Percentiles rank a stretch among this genome's conserved stretches.
Evolutionary conservation across 805 yeast genomes (phyloP).

Genomic region (Ogataea paradorogensis): DNA sequence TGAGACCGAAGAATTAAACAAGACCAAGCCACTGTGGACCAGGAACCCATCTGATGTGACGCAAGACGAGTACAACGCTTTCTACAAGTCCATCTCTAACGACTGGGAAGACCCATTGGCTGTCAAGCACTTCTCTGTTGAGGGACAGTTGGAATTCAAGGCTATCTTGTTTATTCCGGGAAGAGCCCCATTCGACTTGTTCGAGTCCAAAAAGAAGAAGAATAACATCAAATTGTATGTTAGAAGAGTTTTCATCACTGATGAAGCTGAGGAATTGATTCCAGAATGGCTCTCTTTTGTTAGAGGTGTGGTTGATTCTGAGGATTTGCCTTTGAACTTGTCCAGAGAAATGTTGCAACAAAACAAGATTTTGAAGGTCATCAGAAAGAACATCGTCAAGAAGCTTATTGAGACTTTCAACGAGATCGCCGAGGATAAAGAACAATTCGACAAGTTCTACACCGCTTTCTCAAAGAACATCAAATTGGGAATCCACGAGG

Average conservation of each 20-base stretch:
- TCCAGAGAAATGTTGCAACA: conserved; percentile 99
- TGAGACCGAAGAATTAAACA: conserved; percentile 97
- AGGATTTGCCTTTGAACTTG: conserved; percentile 98
- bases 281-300: conserved; percentile 99
- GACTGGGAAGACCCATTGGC: conserved; percentile 99
- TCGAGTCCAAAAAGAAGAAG: conserved; percentile 99
- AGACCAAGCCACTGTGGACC: conserved; percentile 99
- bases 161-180: conserved; percentile 97
- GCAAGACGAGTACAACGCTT: conserved; percentile 97
- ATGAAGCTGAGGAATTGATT: conserved; percentile 97
- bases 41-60: conserved; percentile 97
- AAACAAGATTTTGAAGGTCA: conserved; percentile 98
- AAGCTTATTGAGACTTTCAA: conserved; percentile 97
- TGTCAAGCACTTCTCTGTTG: conserved; percentile 98
- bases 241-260: conserved; percentile 99
- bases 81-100: conserved; percentile 98
- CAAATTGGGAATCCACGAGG: conserved; percentile 99
- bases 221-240: conserved; percentile 97
- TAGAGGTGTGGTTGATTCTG: conserved; percentile 99
- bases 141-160: conserved; percentile 99
- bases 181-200: conserved; percentile 98
- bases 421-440: conserved; percentile 98
- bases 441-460: conserved; percentile 98
- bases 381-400: conserved; percentile 98
- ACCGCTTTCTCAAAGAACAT: conserved; percentile 96